These are phyloP conservation scores for Dendrothele bispora DNA, from an alignment of 768 basidiomycete genomes.

Conservation along the genomic window DNA sequence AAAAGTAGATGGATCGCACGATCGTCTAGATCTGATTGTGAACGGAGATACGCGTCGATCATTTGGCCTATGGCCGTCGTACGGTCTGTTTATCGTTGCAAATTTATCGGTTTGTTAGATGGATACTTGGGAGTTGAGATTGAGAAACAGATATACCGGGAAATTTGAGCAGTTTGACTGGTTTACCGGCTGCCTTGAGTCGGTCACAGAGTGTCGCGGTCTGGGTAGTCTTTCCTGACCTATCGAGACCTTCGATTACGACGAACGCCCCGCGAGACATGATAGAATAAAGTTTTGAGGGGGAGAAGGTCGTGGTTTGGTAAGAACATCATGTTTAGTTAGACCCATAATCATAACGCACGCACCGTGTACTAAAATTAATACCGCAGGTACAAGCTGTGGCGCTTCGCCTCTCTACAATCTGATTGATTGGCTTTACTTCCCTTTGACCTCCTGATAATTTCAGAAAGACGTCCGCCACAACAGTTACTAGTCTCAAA, in stretches of 20 bases:
- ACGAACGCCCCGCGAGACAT: slow-evolving; percentile 73
- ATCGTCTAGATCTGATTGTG: slow-evolving; percentile 86
- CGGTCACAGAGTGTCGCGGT: slow-evolving; percentile 57
- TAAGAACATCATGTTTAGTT: too few relatives aligned
- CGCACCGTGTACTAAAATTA: too few relatives aligned
- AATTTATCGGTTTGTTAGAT: neutral
- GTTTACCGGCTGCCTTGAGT: slow-evolving; percentile 44
- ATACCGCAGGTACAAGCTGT: too few relatives aligned
- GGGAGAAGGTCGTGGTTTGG: slow-evolving; percentile 43
- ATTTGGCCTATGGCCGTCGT: slow-evolving; percentile 88
- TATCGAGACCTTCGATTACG: slow-evolving; percentile 94
- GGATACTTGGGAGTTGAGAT: neutral
- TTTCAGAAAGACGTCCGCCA: too few relatives aligned
- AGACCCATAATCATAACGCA: too few relatives aligned
- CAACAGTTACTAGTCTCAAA: too few relatives aligned
- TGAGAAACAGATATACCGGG: slow-evolving; percentile 57
- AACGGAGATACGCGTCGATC: slow-evolving; percentile 90
- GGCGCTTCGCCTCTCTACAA: too few relatives aligned
- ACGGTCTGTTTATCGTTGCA: slow-evolving; percentile 59
- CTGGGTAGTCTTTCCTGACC: slow-evolving; percentile 94
- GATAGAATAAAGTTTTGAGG: too few relatives aligned
- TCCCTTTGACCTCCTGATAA: too few relatives aligned
- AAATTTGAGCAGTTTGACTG: slow-evolving; percentile 75
- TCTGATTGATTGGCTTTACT: too few relatives aligned
- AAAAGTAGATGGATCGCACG: slow-evolving; percentile 91